These are phyloP conservation scores for Leccinum variabile DNA, from an alignment of 1,284 basidiomycete genomes.

Conservation along the genomic window DNA sequence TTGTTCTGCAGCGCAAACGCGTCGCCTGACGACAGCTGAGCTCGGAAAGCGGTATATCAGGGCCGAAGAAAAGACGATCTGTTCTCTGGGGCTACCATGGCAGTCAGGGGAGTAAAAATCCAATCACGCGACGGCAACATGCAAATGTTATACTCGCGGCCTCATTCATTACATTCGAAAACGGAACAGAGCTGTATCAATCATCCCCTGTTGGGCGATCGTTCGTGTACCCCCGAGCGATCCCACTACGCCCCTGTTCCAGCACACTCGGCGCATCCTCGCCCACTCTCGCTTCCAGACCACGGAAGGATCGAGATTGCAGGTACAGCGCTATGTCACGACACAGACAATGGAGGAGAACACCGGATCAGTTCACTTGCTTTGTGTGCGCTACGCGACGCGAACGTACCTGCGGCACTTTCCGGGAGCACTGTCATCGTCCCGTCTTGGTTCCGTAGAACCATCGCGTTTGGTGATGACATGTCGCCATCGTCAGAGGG, in stretches of 20 bases:
- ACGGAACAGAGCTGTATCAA: neutral
- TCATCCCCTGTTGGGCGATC: constrained; percentile 34
- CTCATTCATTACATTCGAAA: neutral
- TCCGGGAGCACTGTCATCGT: constrained; percentile 57
- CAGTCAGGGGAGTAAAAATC: neutral
- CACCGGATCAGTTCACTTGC: neutral
- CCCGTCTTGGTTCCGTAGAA: constrained; percentile 65
- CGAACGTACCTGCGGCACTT: constrained; percentile 62
- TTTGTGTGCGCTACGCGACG: constrained; percentile 26
- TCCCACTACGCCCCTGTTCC: constrained; percentile 88
- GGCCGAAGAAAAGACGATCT: neutral
- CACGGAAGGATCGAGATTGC: constrained; percentile 73
- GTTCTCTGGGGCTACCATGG: neutral
- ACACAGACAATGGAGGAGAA: neutral
- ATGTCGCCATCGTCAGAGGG: constrained; percentile 7
- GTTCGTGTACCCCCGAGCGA: constrained; percentile 83
- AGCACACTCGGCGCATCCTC: constrained; percentile 79
- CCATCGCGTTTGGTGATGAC: constrained; percentile 41
- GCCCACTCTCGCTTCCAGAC: constrained; percentile 80
- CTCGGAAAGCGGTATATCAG: neutral
- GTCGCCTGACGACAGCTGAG: neutral
- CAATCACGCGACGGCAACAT: neutral
- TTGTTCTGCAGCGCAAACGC: neutral
- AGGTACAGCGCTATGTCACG: constrained; percentile 59
- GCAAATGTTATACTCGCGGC: neutral